These are phyloP conservation scores for Bjerkandera adusta DNA, from an alignment of 1,284 basidiomycete genomes.

Conservation along the genomic window DNA sequence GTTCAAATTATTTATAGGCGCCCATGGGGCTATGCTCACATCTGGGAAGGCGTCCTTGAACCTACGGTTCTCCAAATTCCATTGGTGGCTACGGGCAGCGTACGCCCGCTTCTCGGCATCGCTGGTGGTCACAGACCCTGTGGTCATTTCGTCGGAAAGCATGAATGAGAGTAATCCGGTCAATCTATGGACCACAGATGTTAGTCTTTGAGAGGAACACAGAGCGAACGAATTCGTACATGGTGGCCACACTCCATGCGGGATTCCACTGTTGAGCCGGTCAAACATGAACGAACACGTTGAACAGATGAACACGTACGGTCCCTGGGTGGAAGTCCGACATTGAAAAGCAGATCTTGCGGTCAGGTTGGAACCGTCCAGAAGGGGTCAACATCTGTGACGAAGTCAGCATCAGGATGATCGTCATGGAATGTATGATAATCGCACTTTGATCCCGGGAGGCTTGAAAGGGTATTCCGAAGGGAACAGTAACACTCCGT, in stretches of 20 bases:
- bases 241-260: conserved; percentile 91
- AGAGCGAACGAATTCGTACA: conserved; percentile 50
- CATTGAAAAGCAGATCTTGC: conserved; percentile 97
- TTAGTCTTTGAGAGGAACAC: too few relatives aligned
- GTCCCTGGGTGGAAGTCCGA: conserved; percentile 91
- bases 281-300: conserved; percentile 1
- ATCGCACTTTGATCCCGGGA: conserved; percentile 88
- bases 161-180: conserved; percentile 96
- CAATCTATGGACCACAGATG: conserved; percentile 52
- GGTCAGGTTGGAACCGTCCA: conserved; percentile 89
- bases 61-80: conserved; percentile 78
- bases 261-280: conserved; percentile 73
- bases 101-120: conserved; percentile 77
- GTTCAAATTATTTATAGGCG: neutral
- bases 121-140: conserved; percentile 84
- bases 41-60: conserved; percentile 87
- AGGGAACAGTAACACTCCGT: conserved; percentile 87
- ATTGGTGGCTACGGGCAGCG: conserved; percentile 79
- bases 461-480: conserved; percentile 94
- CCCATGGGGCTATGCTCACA: conserved; percentile 42
- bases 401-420: conserved; percentile 9
- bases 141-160: conserved; percentile 96
- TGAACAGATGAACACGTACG: conserved; percentile 46
- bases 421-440: conserved; percentile 1
- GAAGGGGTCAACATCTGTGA: conserved; percentile 89